Conservation (phyloP, 2,329 filamentous ascomycete genomes). For the Cercospora sp. region DNA sequence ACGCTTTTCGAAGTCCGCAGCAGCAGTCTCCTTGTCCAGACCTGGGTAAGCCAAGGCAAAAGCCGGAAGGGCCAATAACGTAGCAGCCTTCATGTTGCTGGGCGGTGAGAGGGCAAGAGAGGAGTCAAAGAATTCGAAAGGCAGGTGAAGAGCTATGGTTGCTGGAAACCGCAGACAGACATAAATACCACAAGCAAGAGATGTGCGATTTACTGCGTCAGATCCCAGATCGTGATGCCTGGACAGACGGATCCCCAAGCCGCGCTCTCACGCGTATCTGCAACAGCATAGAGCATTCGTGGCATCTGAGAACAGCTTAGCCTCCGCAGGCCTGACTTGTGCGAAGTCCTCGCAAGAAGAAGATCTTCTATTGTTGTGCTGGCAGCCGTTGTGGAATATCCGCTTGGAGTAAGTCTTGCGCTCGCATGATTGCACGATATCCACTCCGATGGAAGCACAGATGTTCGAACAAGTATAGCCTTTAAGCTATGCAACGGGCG, state of each 20-base stretch:
- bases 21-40: neutral
- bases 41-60: conserved; percentile 20
- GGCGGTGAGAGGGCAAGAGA: neutral
- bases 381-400: conserved; percentile 1
- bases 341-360: neutral
- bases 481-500: neutral
- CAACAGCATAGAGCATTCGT: neutral
- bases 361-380: neutral
- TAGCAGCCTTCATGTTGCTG: conserved; percentile 2
- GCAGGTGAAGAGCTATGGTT: neutral
- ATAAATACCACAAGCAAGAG: neutral
- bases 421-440: neutral
- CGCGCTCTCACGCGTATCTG: neutral
- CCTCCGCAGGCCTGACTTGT: neutral
- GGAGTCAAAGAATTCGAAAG: neutral
- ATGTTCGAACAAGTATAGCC: neutral
- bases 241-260: neutral
- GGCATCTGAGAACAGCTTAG: neutral
- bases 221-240: neutral
- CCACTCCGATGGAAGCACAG: neutral
- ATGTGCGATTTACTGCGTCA: neutral
- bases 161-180: neutral
- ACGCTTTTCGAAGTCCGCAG: conserved; percentile 11
- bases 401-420: neutral
- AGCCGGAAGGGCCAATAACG: conserved; percentile 17